Percentiles rank a stretch among this genome's conserved stretches.
These are phyloP conservation scores for Dysphania ambrosioides DNA, from an alignment of 148 eudicot species.

Conservation along the genomic window DNA sequence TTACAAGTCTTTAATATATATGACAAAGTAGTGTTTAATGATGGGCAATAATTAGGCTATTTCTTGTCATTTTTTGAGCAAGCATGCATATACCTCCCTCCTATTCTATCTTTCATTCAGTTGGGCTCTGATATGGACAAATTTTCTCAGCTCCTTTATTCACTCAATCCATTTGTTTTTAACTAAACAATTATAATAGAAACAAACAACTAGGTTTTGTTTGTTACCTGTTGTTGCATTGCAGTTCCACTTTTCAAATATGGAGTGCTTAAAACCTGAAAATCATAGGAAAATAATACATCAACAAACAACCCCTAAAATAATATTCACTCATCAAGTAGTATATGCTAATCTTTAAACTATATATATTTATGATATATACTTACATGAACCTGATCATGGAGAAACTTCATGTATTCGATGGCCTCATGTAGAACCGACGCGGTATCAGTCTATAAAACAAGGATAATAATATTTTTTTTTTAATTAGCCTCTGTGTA, in stretches of 20 bases:
- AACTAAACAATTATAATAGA: background rate
- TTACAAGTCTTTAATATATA: background rate
- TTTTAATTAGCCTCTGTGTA: background rate
- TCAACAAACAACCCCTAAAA: background rate
- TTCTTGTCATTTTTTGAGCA: background rate
- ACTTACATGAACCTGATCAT: constrained; percentile 82
- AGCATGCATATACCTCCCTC: constrained; percentile 2
- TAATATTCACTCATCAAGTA: no score
- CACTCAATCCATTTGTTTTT: background rate
- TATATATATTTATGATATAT: background rate
- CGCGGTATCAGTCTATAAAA: constrained; percentile 87
- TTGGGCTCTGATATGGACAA: background rate
- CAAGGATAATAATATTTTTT: background rate
- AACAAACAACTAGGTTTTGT: constrained; percentile 9
- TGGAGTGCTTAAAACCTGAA: constrained; percentile 72
- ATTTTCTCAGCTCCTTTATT: constrained; percentile 7
- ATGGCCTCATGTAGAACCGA: constrained; percentile 95
- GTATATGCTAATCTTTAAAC: background rate
- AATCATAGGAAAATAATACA: background rate
- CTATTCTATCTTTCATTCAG: constrained; percentile 13
- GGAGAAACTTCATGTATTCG: constrained; percentile 91
- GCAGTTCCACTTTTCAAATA: constrained; percentile 67
- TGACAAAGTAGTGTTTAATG: background rate
- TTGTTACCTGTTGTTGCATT: constrained; percentile 41
- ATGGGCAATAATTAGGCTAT: background rate